A percentile compares a stretch with the other conserved stretches of the same genome.
phyloP scores from a whole-genome alignment of 2,329 filamentous ascomycete species.

The Diplodia seriata region DNA sequence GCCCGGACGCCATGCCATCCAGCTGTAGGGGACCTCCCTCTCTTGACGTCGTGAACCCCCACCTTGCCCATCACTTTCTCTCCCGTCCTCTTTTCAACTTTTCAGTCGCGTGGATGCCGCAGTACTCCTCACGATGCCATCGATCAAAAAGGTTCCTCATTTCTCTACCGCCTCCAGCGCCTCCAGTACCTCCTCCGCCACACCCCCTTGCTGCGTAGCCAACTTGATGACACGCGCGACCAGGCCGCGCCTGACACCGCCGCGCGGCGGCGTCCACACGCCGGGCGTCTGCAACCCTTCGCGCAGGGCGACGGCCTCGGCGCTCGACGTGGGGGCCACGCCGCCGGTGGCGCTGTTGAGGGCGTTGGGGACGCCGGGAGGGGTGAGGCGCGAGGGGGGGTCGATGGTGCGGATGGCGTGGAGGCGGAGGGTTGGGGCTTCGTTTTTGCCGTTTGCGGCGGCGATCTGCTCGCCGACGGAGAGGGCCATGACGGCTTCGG shows the following conservation, averaged over 20 bases:
- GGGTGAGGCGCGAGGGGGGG: conserved; percentile 57
- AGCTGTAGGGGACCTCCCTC: neutral
- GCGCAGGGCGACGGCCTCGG: conserved; percentile 54
- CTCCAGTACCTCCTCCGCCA: conserved; percentile 84
- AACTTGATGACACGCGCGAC: conserved; percentile 77
- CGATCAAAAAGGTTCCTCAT: conserved; percentile 35
- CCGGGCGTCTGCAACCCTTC: conserved; percentile 67
- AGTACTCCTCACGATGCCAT: too few species aligned
- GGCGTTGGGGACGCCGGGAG: conserved; percentile 56
- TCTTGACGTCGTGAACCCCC: too few species aligned
- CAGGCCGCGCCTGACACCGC: conserved; percentile 78
- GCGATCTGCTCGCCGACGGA: conserved; percentile 64
- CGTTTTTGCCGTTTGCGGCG: neutral
- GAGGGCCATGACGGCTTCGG: conserved; percentile 85
- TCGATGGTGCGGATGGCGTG: conserved; percentile 58
- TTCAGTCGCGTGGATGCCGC: too few species aligned
- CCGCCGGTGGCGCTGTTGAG: conserved; percentile 55
- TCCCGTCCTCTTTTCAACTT: too few species aligned
- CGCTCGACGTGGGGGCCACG: conserved; percentile 45
- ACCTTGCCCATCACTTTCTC: too few species aligned
- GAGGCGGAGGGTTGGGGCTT: conserved; percentile 44
- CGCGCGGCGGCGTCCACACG: conserved; percentile 85
- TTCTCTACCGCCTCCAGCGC: conserved; percentile 77
- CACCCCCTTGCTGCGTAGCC: conserved; percentile 77
- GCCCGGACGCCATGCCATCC: neutral